Percentiles rank a stretch among this genome's conserved stretches.
Evolutionary conservation across 73 alveolate species (phyloP).

Genomic region (Paramecium primaurelia): DNA sequence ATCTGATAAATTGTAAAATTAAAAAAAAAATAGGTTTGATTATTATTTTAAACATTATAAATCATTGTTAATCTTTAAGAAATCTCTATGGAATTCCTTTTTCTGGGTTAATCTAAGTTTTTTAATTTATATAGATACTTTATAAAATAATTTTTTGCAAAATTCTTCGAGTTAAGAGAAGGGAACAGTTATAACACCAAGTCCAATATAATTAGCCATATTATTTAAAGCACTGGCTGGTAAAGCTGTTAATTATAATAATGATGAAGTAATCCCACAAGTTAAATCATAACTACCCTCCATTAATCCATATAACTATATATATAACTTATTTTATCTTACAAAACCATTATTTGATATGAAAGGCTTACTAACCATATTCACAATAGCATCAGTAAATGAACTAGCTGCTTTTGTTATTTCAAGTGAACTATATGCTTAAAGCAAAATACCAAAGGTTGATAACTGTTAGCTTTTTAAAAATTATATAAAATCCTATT

Average conservation of each 20-base stretch:
- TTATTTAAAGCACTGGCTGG: neutral
- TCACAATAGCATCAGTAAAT: neutral
- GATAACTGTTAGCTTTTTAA: neutral
- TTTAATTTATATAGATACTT: neutral
- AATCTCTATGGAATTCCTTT: neutral
- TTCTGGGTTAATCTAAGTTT: neutral
- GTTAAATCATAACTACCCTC: neutral
- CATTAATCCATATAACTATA: neutral
- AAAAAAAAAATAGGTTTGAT: no score
- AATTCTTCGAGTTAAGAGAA: neutral
- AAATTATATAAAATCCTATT: neutral
- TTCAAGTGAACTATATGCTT: neutral
- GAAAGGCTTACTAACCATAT: neutral
- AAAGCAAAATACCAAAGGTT: neutral
- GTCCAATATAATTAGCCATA: neutral
- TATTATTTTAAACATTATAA: neutral
- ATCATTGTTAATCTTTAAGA: neutral
- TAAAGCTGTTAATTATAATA: neutral
- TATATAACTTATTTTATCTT: neutral
- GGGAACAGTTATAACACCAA: neutral
- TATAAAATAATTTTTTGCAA: neutral
- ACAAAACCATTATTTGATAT: neutral
- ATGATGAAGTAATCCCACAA: constrained; percentile 2
- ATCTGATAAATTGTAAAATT: neutral
- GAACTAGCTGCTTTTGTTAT: constrained; percentile 5